These are phyloP conservation scores for Scutellaria minor DNA, from an alignment of 257 asterid genomes.

Conservation along the genomic window DNA sequence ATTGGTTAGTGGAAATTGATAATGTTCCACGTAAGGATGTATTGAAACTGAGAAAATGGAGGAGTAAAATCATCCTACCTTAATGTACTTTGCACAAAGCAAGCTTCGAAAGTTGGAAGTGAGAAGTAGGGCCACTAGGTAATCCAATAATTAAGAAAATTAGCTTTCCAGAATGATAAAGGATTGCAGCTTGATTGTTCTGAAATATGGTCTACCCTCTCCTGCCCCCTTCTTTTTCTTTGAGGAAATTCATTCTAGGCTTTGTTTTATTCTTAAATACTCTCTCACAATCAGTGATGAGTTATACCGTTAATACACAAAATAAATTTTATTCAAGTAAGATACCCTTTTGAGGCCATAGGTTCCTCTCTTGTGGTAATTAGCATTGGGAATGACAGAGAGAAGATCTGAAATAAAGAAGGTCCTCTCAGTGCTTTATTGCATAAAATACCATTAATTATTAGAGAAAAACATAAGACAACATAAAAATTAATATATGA, in stretches of 20 bases:
- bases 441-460: slow-evolving; percentile 21
- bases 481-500: neutral
- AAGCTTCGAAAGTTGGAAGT: slow-evolving; percentile 85
- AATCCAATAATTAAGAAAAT: slow-evolving; percentile 55
- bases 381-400: slow-evolving; percentile 84
- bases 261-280: too few species aligned
- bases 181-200: slow-evolving; percentile 11
- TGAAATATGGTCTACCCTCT: neutral
- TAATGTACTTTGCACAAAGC: slow-evolving; percentile 78
- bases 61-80: slow-evolving; percentile 48
- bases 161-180: neutral
- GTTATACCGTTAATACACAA: too few species aligned
- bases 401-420: slow-evolving; percentile 70
- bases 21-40: neutral
- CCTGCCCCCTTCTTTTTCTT: too few species aligned
- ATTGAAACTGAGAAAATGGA: neutral
- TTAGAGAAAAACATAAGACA: slow-evolving; percentile 14
- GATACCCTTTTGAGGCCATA: too few species aligned
- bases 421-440: slow-evolving; percentile 79
- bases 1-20: too few species aligned
- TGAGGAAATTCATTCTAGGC: too few species aligned
- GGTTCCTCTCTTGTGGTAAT: slow-evolving; percentile 85
- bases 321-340: too few species aligned
- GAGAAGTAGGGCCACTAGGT: slow-evolving; percentile 96
- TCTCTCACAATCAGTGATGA: too few species aligned